phyloP scores from a whole-genome alignment of 176 grass and related monocot genomes.

The Aegilops sharonensis region DNA sequence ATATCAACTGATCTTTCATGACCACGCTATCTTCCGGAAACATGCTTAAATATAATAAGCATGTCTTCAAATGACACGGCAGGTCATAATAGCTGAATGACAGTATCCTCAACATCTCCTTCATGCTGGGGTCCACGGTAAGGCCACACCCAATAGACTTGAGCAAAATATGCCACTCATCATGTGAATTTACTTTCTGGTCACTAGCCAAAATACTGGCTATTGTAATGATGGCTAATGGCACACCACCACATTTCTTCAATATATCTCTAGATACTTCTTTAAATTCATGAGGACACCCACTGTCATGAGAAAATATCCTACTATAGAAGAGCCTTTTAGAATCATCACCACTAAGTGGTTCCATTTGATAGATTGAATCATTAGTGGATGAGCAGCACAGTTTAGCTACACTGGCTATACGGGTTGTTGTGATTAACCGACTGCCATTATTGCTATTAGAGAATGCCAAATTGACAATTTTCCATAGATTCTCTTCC shows the following conservation, averaged over 20 bases:
- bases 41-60: not conserved
- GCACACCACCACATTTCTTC: not conserved
- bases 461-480: not conserved
- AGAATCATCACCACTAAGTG: not conserved
- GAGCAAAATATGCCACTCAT: not conserved
- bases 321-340: not conserved
- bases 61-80: not conserved
- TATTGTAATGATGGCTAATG: constrained; percentile 2
- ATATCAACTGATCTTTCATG: not conserved
- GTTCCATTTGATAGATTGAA: not conserved
- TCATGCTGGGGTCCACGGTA: not conserved
- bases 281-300: not conserved
- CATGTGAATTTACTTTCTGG: not conserved
- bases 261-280: not conserved
- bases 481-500: not conserved
- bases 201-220: not conserved
- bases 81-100: not conserved
- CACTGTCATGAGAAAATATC: not conserved
- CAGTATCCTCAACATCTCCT: not conserved
- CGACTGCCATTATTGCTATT: not conserved
- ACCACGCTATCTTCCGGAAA: not conserved
- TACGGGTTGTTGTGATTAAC: not conserved
- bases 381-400: not conserved
- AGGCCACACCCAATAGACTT: not conserved
- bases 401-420: not conserved